phyloP scores from a whole-genome alignment of 176 grass and related monocot genomes.

The Rhipidocladum racemiflorum region DNA sequence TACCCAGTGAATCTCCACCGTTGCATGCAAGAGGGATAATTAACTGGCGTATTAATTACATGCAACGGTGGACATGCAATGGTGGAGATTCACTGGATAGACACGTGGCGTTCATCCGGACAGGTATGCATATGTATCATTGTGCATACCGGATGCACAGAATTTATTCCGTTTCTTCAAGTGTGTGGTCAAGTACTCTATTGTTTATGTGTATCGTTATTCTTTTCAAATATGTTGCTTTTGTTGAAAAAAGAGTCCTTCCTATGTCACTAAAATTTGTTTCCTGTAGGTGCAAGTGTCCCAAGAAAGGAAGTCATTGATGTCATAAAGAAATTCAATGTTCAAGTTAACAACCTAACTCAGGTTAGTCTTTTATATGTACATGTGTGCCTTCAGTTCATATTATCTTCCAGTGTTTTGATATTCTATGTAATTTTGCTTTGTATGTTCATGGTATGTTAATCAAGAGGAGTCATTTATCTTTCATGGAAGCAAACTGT shows the following conservation, averaged over 20 bases:
- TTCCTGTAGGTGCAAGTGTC: slow-evolving; percentile 50
- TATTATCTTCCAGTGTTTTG: not conserved
- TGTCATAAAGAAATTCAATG: slow-evolving; percentile 79
- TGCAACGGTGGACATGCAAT: no score
- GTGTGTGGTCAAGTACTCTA: not conserved
- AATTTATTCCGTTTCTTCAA: no score
- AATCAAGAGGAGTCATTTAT: not conserved
- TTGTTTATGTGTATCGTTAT: not conserved
- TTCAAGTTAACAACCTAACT: slow-evolving; percentile 96
- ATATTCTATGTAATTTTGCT: not conserved
- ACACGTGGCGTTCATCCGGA: no score
- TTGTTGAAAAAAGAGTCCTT: not conserved
- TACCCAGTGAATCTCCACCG: no score
- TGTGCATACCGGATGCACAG: no score
- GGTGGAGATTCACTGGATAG: no score
- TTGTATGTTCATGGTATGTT: not conserved
- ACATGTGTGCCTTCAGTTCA: not conserved
- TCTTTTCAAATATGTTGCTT: not conserved
- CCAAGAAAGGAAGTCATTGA: slow-evolving; percentile 66
- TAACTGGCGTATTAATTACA: no score
- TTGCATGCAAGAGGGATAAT: no score
- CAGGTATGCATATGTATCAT: no score
- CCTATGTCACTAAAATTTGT: slow-evolving; percentile 2
- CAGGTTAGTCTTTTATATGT: slow-evolving; percentile 51
- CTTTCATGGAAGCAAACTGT: not conserved